Evolutionary conservation across 306 rosid species (phyloP), one percentile per base, ranked within the genome.

Genomic region (Prunus fruticosa): DNA sequence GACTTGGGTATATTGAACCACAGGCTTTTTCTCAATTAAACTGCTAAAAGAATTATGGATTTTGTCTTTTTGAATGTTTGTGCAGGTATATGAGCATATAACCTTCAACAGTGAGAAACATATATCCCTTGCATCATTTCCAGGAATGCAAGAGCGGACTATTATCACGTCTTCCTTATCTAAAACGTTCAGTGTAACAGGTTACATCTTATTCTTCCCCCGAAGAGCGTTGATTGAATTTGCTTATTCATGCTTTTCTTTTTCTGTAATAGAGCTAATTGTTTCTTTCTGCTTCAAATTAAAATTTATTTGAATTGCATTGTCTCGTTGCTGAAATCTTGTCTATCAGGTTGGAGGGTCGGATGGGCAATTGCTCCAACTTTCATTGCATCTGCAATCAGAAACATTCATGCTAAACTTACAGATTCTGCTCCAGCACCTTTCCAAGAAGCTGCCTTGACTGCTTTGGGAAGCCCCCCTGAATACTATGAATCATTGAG

Each of bases 331-430:
- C 74, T 73, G 71, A 45, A n/a, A 46, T 68, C 61, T 73, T 68
- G 76, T 77, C 62, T 67, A 52, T 79, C 86, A 93, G 98, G 98
- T 70, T 93, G 98, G 98, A 88, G 98, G 71, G 64, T 93, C 25
- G 98, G 98, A 81, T 93, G 98, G 98, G 94, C 97, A 43, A 85
- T 93, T 41, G 98, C 93, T 68, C 96, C 98, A n/a, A 56, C 93
- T 67, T 71, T 61, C 52, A 72, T 91, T 78, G 89, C 93, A 32
- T 84, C 94, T 77, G 93, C 96, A 75, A 91, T 93, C 70, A 82
- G 83, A 84, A 93, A 90, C 75, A 90, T 93, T 82, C 97, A 93
- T 71, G 46, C 57, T 57, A 90, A 41, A 83, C 61, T 87, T 54
- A 84, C 93, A 46, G 96, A 93, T 84, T 87, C 83, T 51, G 97